A percentile compares a stretch with the other conserved stretches of the same genome.
Evolutionary conservation across 805 yeast species (phyloP).

Genomic region (Starmerella bombi): DNA sequence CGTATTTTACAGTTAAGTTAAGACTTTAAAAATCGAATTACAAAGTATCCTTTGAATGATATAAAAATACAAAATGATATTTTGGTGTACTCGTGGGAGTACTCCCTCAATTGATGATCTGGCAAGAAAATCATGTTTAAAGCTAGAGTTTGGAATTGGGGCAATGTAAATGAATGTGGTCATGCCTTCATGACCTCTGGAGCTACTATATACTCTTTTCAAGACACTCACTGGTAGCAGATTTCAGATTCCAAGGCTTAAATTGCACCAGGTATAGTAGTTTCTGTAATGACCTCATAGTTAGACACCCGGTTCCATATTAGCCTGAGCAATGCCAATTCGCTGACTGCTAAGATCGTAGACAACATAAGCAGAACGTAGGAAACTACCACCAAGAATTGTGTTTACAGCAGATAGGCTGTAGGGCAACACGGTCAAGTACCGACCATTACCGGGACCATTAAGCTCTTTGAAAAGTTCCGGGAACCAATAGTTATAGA

Average conservation of each 20-base stretch:
- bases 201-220: no score
- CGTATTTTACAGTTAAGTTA: no score
- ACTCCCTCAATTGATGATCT: no score
- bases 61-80: no score
- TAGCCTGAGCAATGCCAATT: slow-evolving; percentile 44
- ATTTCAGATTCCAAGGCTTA: neutral
- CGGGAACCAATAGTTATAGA: slow-evolving; percentile 17
- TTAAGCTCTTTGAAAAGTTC: slow-evolving; percentile 18
- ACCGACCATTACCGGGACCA: neutral
- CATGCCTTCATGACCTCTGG: no score
- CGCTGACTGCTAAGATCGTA: slow-evolving; percentile 46
- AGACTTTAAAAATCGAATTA: no score
- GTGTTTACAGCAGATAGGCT: slow-evolving; percentile 18
- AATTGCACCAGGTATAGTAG: neutral
- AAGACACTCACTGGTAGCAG: no score
- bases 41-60: no score
- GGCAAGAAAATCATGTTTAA: no score
- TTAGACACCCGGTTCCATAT: slow-evolving; percentile 14
- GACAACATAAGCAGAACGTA: slow-evolving; percentile 52
- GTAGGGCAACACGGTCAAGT: slow-evolving; percentile 10
- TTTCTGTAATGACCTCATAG: slow-evolving; percentile 1
- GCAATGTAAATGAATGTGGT: no score
- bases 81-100: no score
- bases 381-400: slow-evolving; percentile 51
- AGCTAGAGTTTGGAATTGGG: no score